These are phyloP conservation scores for Xylariaceae sp. DNA, from an alignment of 2,329 filamentous ascomycete species.

Conservation along the genomic window DNA sequence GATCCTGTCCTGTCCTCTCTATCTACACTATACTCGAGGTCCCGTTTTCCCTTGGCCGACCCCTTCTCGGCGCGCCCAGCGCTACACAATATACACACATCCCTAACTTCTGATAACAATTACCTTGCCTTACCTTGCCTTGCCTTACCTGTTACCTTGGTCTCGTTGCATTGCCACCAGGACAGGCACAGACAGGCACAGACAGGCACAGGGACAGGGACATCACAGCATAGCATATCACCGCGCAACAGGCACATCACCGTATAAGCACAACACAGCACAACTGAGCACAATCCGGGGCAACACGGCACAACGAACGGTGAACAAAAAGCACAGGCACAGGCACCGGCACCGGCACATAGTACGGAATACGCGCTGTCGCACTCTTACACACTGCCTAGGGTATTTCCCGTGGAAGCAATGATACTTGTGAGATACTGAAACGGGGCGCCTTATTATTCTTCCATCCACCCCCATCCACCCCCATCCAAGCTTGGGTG, in stretches of 20 bases:
- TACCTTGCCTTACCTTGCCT: background rate
- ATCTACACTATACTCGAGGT: background rate
- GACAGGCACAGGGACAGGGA: background rate
- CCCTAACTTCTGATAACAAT: background rate
- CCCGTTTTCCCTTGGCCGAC: constrained; percentile 11
- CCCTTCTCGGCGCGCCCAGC: background rate
- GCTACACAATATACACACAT: no score
- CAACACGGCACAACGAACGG: constrained; percentile 11
- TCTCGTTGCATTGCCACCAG: background rate
- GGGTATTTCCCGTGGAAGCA: constrained; percentile 22
- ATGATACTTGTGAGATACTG: constrained; percentile 33
- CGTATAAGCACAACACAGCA: constrained; percentile 9
- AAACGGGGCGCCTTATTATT: constrained; percentile 21
- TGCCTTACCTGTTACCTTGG: no score
- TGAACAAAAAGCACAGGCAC: background rate
- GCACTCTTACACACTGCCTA: constrained; percentile 26
- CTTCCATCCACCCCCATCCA: constrained; percentile 20
- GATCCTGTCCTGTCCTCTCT: no score
- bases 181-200: background rate
- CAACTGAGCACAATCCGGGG: background rate
- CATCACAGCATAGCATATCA: constrained; percentile 10
- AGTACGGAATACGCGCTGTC: constrained; percentile 19
- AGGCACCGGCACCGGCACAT: constrained; percentile 9
- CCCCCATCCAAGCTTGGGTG: constrained; percentile 29
- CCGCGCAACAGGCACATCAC: constrained; percentile 12